Conservation (phyloP, 1,139 yeast genomes). For the Taiozyma sp. region DNA sequence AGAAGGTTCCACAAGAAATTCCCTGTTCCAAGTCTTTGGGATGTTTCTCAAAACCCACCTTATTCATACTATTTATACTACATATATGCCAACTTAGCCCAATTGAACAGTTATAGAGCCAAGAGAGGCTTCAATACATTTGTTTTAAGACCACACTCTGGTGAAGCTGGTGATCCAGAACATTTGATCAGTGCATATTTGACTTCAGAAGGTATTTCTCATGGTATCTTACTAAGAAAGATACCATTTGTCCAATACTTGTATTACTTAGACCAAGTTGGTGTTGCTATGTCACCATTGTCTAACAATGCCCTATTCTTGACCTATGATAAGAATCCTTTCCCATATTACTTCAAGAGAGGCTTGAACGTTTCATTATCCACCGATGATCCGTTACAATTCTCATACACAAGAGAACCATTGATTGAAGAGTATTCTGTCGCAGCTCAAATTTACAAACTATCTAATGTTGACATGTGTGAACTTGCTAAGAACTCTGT, state of each 20-base stretch:
- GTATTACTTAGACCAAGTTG: constrained; percentile 90
- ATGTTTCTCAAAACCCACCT: constrained; percentile 79
- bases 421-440: constrained; percentile 95
- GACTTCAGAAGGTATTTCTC: constrained; percentile 89
- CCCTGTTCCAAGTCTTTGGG: constrained; percentile 85
- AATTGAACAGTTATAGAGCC: constrained; percentile 78
- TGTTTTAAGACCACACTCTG: constrained; percentile 94
- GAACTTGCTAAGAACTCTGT: constrained; percentile 84
- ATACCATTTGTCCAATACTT: constrained; percentile 92
- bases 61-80: constrained; percentile 92
- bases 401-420: constrained; percentile 96
- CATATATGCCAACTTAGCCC: constrained; percentile 76
- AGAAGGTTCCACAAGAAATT: constrained; percentile 72
- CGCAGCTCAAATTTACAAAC: constrained; percentile 94
- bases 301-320: constrained; percentile 94
- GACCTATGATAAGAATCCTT: constrained; percentile 93
- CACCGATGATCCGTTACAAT: constrained; percentile 91
- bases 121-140: constrained; percentile 77
- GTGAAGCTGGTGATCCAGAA: constrained; percentile 99
- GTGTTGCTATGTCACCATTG: constrained; percentile 98
- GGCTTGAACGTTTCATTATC: constrained; percentile 93
- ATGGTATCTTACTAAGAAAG: constrained; percentile 89
- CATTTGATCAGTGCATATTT: constrained; percentile 88
- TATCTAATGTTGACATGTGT: constrained; percentile 94
- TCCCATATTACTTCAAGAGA: constrained; percentile 80